phyloP scores from a whole-genome alignment of 1,139 yeast species.

The Arxiozyma slooffiae region DNA sequence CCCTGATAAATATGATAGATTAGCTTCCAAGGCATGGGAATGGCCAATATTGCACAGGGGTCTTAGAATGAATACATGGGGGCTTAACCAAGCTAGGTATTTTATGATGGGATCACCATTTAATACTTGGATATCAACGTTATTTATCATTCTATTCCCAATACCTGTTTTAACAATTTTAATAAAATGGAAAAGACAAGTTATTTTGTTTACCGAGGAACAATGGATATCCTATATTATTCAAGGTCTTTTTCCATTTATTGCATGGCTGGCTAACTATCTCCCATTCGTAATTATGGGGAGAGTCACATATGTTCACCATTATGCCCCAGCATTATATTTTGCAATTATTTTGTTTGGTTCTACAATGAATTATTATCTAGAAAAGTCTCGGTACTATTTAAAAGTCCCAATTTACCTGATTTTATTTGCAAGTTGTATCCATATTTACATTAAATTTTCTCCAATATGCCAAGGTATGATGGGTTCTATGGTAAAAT shows the following conservation, averaged over 20 bases:
- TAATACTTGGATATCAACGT: constrained; percentile 50
- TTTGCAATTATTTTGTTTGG: constrained; percentile 62
- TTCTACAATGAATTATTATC: constrained; percentile 42
- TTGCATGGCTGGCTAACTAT: constrained; percentile 65
- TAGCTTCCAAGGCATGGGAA: constrained; percentile 72
- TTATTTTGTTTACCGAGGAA: constrained; percentile 21
- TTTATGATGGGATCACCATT: constrained; percentile 61
- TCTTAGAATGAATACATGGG: constrained; percentile 64
- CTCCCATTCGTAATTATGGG: constrained; percentile 71
- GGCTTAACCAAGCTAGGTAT: constrained; percentile 37
- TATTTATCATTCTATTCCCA: constrained; percentile 29
- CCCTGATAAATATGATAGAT: constrained; percentile 51
- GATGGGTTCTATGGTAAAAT: constrained; percentile 40
- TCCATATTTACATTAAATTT: constrained; percentile 38
- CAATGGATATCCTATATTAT: constrained; percentile 34
- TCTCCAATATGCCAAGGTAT: constrained; percentile 47
- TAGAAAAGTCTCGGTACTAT: constrained; percentile 22
- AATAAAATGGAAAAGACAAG: constrained; percentile 58
- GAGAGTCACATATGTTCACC: constrained; percentile 75
- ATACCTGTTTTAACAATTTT: constrained; percentile 35
- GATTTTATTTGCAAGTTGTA: constrained; percentile 33
- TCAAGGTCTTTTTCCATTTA: constrained; percentile 53
- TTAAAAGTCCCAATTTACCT: constrained; percentile 28
- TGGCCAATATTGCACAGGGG: constrained; percentile 64
- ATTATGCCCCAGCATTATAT: constrained; percentile 70